Percentiles rank a stretch among this genome's conserved stretches.
Conservation (phyloP, 192 early-diverging fungal species). For the Rhizophlyctis rosea region DNA sequence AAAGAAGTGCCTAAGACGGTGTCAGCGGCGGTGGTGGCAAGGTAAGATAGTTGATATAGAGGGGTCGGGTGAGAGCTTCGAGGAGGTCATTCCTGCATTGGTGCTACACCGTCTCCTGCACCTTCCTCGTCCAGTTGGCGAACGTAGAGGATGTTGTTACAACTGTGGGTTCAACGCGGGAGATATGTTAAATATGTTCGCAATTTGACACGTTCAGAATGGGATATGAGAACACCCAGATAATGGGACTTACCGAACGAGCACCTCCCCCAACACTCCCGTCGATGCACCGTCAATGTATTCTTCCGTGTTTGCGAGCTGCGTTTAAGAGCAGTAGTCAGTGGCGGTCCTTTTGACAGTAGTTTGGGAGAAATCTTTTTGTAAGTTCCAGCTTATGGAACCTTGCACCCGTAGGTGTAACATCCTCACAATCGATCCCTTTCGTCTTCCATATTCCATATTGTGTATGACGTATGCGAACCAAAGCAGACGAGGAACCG, state of each 20-base stretch:
- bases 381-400: too few species aligned
- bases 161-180: conserved; percentile 22
- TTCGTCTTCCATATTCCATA: too few species aligned
- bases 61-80: too few species aligned
- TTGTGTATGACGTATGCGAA: too few species aligned
- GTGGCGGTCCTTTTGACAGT: too few species aligned
- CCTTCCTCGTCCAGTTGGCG: conserved; percentile 22
- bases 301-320: conserved; percentile 94
- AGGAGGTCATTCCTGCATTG: conserved; percentile 3
- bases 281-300: conserved; percentile 88
- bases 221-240: neutral
- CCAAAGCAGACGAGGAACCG: neutral
- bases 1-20: too few species aligned
- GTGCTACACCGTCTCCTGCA: neutral
- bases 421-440: too few species aligned
- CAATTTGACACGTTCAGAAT: neutral
- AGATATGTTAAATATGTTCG: neutral
- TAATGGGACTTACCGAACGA: conserved; percentile 64
- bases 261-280: conserved; percentile 86
- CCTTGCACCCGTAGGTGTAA: too few species aligned
- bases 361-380: too few species aligned
- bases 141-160: conserved; percentile 52
- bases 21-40: too few species aligned
- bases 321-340: conserved; percentile 1
- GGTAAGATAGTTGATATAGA: too few species aligned